A percentile compares a stretch with the other conserved stretches of the same genome.
These are phyloP conservation scores for Monilinia polystroma DNA, from an alignment of 2,329 filamentous ascomycete genomes.

Conservation along the genomic window DNA sequence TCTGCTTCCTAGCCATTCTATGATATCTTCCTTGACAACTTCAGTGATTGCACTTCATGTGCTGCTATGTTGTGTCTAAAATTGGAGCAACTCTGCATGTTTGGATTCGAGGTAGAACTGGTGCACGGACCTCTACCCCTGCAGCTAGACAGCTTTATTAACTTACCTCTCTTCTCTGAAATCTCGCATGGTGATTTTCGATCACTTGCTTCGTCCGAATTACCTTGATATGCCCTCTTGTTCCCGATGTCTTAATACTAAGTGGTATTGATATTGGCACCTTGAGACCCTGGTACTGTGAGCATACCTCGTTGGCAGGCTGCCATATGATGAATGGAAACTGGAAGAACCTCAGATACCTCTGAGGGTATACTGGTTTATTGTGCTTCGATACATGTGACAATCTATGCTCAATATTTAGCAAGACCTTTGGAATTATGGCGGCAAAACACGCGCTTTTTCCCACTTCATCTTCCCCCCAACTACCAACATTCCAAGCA, in stretches of 20 bases:
- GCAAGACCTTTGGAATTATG: not conserved
- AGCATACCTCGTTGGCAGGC: not conserved
- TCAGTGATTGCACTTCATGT: not conserved
- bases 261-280: not conserved
- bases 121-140: not conserved
- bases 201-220: not conserved
- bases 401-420: not conserved
- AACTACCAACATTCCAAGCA: slow-evolving; percentile 7
- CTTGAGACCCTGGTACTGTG: not conserved
- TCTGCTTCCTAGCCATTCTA: not conserved
- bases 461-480: not conserved
- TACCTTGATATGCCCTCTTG: not conserved
- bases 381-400: not conserved
- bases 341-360: not conserved
- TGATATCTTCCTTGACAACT: not conserved
- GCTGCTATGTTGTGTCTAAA: not conserved
- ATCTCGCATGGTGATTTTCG: not conserved
- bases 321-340: not conserved
- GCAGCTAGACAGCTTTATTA: not conserved
- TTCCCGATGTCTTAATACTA: not conserved
- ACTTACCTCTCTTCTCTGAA: not conserved
- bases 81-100: not conserved
- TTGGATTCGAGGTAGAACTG: not conserved
- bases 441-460: not conserved
- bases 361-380: not conserved